Evolutionary conservation across 768 basidiomycete species (phyloP), one percentile per base, ranked within the genome.

Genomic region (Termitomyces sp.): DNA sequence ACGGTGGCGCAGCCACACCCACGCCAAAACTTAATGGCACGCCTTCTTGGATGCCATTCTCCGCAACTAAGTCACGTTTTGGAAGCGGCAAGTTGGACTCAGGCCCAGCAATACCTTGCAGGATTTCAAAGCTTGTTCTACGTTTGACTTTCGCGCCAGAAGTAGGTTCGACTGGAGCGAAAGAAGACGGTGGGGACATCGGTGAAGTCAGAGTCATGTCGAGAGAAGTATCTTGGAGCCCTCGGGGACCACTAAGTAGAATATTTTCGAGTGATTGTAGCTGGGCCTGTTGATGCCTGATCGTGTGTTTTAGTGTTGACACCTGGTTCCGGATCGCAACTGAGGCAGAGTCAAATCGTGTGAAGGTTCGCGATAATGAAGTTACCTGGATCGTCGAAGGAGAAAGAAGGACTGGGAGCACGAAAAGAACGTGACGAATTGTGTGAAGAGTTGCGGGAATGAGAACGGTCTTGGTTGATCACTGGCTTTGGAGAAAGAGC

Each of bases 251-350:
- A 60, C 81, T 81, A 47, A 85, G 77, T 45, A 92, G 71, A 50
- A 81, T 76, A 64, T 76, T 88, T 67, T 92, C 90, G 50, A 91
- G 79, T 36, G 64, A 76, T 60, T 85, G 80, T 33, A 91, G 68
- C 62, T 91, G 88, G 18, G 89, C 89, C 73, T 91, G 88, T 65
- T 92, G 88, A 62, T 91, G 89, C 57, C 90, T 75, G 62, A 92
- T 92, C 65, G 78, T 82, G 67, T 92, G 90, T 70, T 87, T 91
- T 64, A 92, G 72, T 38, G 84, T 85, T 60, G 88, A 89, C 71
- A 92, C 85, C 56, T 91, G 89, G 62, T 82, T 85, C 53, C 90
- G 83, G 50, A 91, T 76, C 58, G 84, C 80, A 65, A 91, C 90
- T 92, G 63, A 57, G 56, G 52, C 41, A 53, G 44, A 43, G 54